These are phyloP conservation scores for Leishmania aethiopica DNA, from an alignment of 208 protist genomes.

Conservation along the genomic window DNA sequence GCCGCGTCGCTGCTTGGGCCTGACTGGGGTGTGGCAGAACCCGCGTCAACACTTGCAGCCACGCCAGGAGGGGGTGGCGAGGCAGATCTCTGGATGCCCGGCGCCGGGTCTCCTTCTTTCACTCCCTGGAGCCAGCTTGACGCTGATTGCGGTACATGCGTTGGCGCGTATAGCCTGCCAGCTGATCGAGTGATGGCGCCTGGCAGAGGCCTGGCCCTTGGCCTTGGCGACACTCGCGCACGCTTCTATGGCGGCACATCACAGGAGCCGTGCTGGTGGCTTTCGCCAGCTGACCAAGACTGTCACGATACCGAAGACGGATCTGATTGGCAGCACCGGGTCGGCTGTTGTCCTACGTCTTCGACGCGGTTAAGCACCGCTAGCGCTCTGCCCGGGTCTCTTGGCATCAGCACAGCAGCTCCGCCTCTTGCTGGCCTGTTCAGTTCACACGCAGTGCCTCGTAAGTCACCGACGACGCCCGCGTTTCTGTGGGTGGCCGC, in stretches of 20 bases:
- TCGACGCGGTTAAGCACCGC: background rate
- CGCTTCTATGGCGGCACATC: background rate
- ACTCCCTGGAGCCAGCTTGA: background rate
- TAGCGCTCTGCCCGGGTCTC: background rate
- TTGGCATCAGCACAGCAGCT: background rate
- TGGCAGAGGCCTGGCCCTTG: background rate
- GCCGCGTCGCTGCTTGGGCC: background rate
- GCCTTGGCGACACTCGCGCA: background rate
- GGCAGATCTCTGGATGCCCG: background rate
- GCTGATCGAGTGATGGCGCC: slow-evolving; percentile 1
- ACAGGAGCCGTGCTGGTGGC: background rate
- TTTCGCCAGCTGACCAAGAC: background rate
- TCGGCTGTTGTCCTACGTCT: background rate
- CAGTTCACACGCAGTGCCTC: background rate
- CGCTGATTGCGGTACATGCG: background rate
- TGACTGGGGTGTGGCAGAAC: background rate
- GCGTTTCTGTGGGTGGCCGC: background rate
- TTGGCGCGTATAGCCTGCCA: background rate
- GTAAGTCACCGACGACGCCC: background rate
- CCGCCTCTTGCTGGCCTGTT: background rate
- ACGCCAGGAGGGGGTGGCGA: background rate
- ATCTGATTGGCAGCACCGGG: background rate
- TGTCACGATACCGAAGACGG: background rate
- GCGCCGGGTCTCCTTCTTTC: background rate
- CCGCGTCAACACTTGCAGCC: background rate